A percentile compares a stretch with the other conserved stretches of the same genome.
Evolutionary conservation across 192 early-diverging fungal genomes (phyloP).

Genomic region (Coemansia sp.): DNA sequence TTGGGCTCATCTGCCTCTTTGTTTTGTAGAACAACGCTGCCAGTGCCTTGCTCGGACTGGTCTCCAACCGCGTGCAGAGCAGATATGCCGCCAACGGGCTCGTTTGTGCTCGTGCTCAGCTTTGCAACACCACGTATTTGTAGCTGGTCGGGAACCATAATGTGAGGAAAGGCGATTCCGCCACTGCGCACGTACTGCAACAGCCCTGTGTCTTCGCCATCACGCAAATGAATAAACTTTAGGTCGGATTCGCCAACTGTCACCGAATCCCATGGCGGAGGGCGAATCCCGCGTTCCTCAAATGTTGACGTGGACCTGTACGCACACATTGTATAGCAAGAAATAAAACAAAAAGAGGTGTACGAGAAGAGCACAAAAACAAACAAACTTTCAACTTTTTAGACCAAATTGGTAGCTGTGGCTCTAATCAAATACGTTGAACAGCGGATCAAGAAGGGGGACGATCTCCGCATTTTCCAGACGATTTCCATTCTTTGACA

Average conservation of each 20-base stretch:
- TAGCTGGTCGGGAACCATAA: conserved; percentile 52
- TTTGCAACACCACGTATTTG: conserved; percentile 21
- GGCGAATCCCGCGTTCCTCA: conserved; percentile 41
- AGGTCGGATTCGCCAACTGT: conserved; percentile 53
- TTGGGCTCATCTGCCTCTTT: background rate
- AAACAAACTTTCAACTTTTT: background rate
- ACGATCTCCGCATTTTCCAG: background rate
- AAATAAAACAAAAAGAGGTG: background rate
- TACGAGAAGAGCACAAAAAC: background rate
- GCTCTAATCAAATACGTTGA: background rate
- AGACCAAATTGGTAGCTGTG: background rate
- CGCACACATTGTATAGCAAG: conserved; percentile 23
- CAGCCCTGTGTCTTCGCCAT: conserved; percentile 32
- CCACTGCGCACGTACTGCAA: conserved; percentile 48
- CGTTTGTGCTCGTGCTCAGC: background rate
- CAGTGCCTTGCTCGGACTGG: background rate
- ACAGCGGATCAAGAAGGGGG: background rate
- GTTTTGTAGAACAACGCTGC: background rate
- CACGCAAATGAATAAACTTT: conserved; percentile 39
- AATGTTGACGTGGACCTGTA: conserved; percentile 27
- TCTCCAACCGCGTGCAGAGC: conserved; percentile 8
- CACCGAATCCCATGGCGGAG: conserved; percentile 36
- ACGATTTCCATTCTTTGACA: background rate
- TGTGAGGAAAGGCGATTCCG: conserved; percentile 53
- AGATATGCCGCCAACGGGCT: background rate